These are phyloP conservation scores for Kurtzmaniella quercitrusa DNA, from an alignment of 1,139 yeast species.

Conservation along the genomic window DNA sequence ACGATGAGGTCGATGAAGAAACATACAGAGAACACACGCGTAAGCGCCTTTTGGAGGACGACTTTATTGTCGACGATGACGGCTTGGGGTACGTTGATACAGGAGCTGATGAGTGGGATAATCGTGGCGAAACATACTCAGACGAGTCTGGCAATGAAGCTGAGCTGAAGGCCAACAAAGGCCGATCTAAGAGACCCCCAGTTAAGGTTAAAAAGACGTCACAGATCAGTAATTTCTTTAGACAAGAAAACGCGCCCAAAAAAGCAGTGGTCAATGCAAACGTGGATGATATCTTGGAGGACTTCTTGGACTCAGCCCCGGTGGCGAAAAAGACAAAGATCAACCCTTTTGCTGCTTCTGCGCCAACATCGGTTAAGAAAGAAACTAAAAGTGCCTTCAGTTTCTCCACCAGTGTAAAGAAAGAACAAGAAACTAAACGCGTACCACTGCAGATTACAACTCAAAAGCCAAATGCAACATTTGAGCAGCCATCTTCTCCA, in stretches of 20 bases:
- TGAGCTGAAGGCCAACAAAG: constrained; percentile 25
- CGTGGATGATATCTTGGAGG: constrained; percentile 45
- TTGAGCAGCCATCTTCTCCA: constrained; percentile 31
- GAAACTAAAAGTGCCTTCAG: constrained; percentile 10
- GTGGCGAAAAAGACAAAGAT: constrained; percentile 18
- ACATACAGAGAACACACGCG: constrained; percentile 74
- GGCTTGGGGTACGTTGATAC: constrained; percentile 90
- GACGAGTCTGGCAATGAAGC: constrained; percentile 45
- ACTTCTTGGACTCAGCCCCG: constrained; percentile 24
- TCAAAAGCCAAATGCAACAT: neutral
- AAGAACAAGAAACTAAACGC: constrained; percentile 9
- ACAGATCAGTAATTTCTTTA: constrained; percentile 53
- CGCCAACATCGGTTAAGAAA: constrained; percentile 13
- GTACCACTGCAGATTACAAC: constrained; percentile 8
- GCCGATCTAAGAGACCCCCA: constrained; percentile 34
- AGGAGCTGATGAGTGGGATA: constrained; percentile 89
- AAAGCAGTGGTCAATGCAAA: constrained; percentile 27
- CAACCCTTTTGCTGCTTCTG: constrained; percentile 10
- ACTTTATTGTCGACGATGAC: constrained; percentile 89
- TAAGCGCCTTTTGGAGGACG: constrained; percentile 79
- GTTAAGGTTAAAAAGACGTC: constrained; percentile 45
- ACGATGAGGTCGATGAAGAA: constrained; percentile 84
- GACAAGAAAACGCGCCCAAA: constrained; percentile 24
- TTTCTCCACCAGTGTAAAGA: constrained; percentile 25
- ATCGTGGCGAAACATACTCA: constrained; percentile 45